Percentiles rank a stretch among this genome's conserved stretches.
Conservation (phyloP, 345 rosid genomes). For the Bruguiera sexangula region DNA sequence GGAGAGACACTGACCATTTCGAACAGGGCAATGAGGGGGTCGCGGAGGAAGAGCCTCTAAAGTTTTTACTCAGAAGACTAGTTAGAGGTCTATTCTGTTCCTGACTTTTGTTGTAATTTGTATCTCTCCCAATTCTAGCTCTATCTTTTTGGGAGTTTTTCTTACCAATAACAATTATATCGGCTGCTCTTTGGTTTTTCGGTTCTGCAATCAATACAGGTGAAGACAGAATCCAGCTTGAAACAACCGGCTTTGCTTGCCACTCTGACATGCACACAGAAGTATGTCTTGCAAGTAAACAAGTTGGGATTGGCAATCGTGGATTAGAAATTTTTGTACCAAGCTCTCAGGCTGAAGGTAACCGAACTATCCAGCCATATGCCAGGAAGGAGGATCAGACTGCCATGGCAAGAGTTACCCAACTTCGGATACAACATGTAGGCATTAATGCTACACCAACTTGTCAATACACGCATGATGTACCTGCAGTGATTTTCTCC, state of each 20-base stretch:
- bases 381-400: conserved; percentile 22
- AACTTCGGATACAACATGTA: conserved; percentile 25
- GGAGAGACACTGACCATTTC: not conserved
- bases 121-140: too few relatives aligned
- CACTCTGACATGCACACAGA: conserved; percentile 25
- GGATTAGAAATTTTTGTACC: conserved; percentile 21
- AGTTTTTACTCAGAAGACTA: not conserved
- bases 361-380: conserved; percentile 23
- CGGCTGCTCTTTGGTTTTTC: too few relatives aligned
- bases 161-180: too few relatives aligned
- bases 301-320: conserved; percentile 22
- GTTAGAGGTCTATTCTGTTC: not conserved
- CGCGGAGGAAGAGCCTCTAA: not conserved
- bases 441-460: conserved; percentile 12
- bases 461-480: conserved; percentile 25
- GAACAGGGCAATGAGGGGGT: not conserved
- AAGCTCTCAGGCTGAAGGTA: conserved; percentile 11
- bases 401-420: conserved; percentile 17
- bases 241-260: conserved; percentile 27
- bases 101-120: not conserved
- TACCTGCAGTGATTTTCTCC: conserved; percentile 39
- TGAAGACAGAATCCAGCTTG: conserved; percentile 27
- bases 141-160: too few relatives aligned
- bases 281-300: conserved; percentile 26
- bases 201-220: conserved; percentile 13